Evolutionary conservation across 148 eudicot genomes (phyloP).

Genomic region (Suaeda aralocaspica): DNA sequence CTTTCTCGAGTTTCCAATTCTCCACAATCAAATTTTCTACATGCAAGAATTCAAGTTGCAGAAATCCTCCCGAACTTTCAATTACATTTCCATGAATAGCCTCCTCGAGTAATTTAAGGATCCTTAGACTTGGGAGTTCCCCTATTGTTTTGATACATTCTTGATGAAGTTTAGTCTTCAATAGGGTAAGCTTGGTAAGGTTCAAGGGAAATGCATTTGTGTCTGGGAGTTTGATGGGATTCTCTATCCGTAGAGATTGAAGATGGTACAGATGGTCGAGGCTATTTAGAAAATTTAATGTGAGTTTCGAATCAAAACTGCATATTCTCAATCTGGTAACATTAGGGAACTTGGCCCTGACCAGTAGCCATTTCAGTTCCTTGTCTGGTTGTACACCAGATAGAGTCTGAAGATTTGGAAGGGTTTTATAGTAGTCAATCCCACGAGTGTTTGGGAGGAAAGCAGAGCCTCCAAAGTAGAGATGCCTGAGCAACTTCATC

Average conservation of each 20-base stretch:
- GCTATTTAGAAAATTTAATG: constrained; percentile 20
- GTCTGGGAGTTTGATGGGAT: constrained; percentile 21
- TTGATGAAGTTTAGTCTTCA: constrained; percentile 8
- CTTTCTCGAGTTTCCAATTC: neutral
- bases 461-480: constrained; percentile 17
- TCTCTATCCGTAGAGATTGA: constrained; percentile 28
- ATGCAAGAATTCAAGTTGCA: constrained; percentile 17
- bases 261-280: constrained; percentile 35
- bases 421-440: constrained; percentile 16
- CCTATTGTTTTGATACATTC: constrained; percentile 23
- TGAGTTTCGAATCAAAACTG: neutral
- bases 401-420: constrained; percentile 26
- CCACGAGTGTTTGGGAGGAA: constrained; percentile 16
- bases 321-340: constrained; percentile 20
- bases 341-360: constrained; percentile 36
- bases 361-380: constrained; percentile 30
- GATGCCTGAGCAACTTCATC: constrained; percentile 28
- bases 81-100: constrained; percentile 14
- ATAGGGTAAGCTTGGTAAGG: constrained; percentile 28
- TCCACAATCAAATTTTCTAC: constrained; percentile 13
- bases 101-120: constrained; percentile 23
- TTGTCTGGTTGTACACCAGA: constrained; percentile 31
- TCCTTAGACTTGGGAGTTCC: constrained; percentile 29
- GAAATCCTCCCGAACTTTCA: constrained; percentile 21
- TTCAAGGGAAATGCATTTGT: constrained; percentile 33